phyloP scores from a whole-genome alignment of 2,329 filamentous ascomycete species.

The Xenosphaeropsis pyriputrescens region DNA sequence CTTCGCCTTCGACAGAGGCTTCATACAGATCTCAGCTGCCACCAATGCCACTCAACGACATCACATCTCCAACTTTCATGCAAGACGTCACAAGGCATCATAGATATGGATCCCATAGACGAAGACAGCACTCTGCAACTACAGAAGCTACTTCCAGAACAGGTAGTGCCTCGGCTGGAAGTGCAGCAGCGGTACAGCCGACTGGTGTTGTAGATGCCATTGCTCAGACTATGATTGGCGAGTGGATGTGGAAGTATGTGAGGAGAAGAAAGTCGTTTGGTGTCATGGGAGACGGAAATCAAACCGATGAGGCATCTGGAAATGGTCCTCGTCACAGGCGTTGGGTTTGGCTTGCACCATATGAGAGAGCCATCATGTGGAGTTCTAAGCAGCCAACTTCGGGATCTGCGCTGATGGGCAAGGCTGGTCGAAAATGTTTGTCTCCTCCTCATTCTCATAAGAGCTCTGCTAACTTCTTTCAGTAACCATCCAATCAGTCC shows the following conservation, averaged over 20 bases:
- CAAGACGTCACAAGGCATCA: conserved; percentile 14
- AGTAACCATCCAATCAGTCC: conserved; percentile 91
- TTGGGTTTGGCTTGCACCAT: conserved; percentile 97
- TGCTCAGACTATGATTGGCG: conserved; percentile 94
- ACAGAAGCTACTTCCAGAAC: conserved; percentile 21
- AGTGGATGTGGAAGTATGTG: conserved; percentile 92
- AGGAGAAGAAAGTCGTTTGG: conserved; percentile 83
- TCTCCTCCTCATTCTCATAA: conserved; percentile 13
- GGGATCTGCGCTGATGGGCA: conserved; percentile 79
- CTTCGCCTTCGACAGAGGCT: conserved; percentile 52
- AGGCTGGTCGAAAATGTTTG: conserved; percentile 88
- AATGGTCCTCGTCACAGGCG: conserved; percentile 70
- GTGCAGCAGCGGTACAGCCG: conserved; percentile 40
- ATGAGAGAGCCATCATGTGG: conserved; percentile 94
- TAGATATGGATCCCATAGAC: conserved; percentile 29
- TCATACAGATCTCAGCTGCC: conserved; percentile 59
- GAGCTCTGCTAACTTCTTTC: conserved; percentile 15
- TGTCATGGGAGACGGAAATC: conserved; percentile 41
- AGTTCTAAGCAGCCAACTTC: conserved; percentile 92
- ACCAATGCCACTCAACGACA: conserved; percentile 58
- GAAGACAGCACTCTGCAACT: conserved; percentile 36
- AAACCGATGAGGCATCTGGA: conserved; percentile 49
- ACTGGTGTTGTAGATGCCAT: conserved; percentile 89
- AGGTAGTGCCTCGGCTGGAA: conserved; percentile 35
- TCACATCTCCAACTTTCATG: conserved; percentile 41